A percentile compares a stretch with the other conserved stretches of the same genome.
phyloP scores from a whole-genome alignment of 176 grass and related monocot species.

The Hordeum marinum region DNA sequence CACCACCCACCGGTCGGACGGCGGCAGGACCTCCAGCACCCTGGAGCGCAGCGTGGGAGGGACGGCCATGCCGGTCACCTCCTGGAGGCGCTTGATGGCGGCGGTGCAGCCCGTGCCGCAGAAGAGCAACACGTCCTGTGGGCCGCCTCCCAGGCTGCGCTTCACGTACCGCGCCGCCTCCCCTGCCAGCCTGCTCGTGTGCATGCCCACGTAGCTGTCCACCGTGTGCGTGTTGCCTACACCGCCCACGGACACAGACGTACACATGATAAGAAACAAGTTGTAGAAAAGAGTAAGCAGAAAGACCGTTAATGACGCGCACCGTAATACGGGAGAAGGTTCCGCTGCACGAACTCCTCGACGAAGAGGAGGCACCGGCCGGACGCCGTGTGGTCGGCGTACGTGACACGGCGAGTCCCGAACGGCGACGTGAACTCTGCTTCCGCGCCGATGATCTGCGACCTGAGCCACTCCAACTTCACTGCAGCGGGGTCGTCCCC shows the following conservation, averaged over 20 bases:
- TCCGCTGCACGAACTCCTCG: slow-evolving; percentile 51
- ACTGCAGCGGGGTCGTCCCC: not conserved
- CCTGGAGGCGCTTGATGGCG: slow-evolving; percentile 70
- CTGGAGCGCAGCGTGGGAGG: slow-evolving; percentile 23
- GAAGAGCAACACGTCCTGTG: slow-evolving; percentile 50
- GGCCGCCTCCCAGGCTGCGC: slow-evolving; percentile 48
- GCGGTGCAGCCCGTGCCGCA: slow-evolving; percentile 62
- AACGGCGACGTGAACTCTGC: slow-evolving; percentile 61
- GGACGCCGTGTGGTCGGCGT: slow-evolving; percentile 78
- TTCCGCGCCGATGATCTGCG: slow-evolving; percentile 33
- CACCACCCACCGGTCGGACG: slow-evolving; percentile 59
- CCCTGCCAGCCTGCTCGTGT: slow-evolving; percentile 49
- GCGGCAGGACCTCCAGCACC: slow-evolving; percentile 29
- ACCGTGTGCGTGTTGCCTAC: slow-evolving; percentile 78
- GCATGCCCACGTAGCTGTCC: slow-evolving; percentile 70
- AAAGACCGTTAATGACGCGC: not conserved
- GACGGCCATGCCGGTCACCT: slow-evolving; percentile 54
- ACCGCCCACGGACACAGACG: not conserved
- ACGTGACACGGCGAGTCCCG: slow-evolving; percentile 48
- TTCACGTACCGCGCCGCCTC: slow-evolving; percentile 57
- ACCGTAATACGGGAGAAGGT: slow-evolving; percentile 78
- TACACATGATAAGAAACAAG: not conserved
- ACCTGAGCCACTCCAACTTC: slow-evolving; percentile 30
- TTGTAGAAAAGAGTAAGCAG: not conserved
- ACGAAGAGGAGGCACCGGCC: slow-evolving; percentile 50